Conservation (phyloP, 169 alveolate species). For the Eimeria falciformis region DNA sequence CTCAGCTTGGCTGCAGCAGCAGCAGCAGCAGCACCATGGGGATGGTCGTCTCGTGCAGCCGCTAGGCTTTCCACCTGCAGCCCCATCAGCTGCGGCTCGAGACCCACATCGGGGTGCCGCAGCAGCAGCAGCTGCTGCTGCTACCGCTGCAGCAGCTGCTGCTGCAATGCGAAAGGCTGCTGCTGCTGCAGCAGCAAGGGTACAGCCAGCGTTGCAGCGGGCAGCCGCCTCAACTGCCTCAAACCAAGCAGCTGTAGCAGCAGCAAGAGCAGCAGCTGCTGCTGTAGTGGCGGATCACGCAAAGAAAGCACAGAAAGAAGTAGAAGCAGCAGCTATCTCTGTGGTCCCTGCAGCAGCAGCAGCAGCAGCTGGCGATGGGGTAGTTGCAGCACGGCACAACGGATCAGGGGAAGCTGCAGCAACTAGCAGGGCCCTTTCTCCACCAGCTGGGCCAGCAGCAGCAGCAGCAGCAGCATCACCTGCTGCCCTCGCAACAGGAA, state of each 20-base stretch:
- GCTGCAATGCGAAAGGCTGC: neutral
- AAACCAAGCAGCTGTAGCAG: neutral
- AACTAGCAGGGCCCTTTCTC: neutral
- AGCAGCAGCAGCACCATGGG: conserved; percentile 14
- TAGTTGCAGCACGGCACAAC: neutral
- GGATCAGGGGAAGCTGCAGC: neutral
- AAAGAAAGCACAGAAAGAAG: neutral
- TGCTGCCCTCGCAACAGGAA: neutral
- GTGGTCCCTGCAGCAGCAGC: neutral
- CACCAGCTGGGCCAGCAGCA: neutral
- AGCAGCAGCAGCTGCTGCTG: conserved; percentile 41
- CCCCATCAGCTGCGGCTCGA: neutral
- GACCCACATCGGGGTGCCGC: neutral
- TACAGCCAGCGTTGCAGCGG: neutral
- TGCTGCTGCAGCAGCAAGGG: conserved; percentile 5
- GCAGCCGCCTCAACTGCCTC: neutral
- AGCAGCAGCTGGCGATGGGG: neutral
- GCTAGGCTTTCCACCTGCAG: conserved; percentile 20
- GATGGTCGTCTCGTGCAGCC: neutral
- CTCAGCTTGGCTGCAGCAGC: conserved; percentile 29
- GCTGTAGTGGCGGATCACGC: neutral
- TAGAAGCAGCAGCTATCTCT: neutral
- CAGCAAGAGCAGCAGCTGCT: conserved; percentile 5
- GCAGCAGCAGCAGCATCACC: neutral
- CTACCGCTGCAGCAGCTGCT: conserved; percentile 24